Base-by-base conservation (phyloP, 2,329 filamentous ascomycete species). In the Diplodia intermedia region DNA sequence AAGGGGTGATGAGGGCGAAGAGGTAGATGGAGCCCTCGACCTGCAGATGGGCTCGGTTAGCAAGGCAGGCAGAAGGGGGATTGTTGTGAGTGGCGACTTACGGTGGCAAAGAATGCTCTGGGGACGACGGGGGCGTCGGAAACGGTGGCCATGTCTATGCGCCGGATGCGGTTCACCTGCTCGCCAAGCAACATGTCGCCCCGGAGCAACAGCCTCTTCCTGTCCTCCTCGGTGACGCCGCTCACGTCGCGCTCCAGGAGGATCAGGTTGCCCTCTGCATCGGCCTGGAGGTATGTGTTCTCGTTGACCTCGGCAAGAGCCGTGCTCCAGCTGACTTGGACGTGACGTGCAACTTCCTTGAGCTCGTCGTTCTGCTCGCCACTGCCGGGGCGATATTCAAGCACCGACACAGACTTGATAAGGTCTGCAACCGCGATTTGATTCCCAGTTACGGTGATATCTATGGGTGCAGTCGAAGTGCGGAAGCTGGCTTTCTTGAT, bases 21-120 rank as follows among this genome's bases (percentile, higher is more conserved):
- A 99, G 88, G 78, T 97, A 97, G 60, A 99, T 90, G 0, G 91
- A 91, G 31, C 95, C 95, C 78, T 98, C 94, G 57, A 94, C 88
- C 92, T 95, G 15, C 20, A 57, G 38, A 72, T 68, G 9, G 9
- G n/a, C 31, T 43, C 33, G 15, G 57, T 76, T 70, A 75, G 72
- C 18, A 26, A 15, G 38, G 71, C 18, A 26, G 15, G 38, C 20
- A 14, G n/a, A 33, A 20, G 5, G 6, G 12, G 14, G 14, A 3
- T 4, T n/a, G 9, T 4, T n/a, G 9, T 14, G 5, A 33, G 38
- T 1, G 23, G 65, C 1, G 20, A 73, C 90, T 82, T 86, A 94
- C 94, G 66, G 95, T 98, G 69, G 88, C 94, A 65, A 98, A 81
- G 76, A 98, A 97, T 23, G 95, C 95, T 74, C 88, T 89, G 0